Evolutionary conservation across 1,139 yeast species (phyloP), one percentile per base, ranked within the genome.

Genomic region (Geotrichum fermentans): DNA sequence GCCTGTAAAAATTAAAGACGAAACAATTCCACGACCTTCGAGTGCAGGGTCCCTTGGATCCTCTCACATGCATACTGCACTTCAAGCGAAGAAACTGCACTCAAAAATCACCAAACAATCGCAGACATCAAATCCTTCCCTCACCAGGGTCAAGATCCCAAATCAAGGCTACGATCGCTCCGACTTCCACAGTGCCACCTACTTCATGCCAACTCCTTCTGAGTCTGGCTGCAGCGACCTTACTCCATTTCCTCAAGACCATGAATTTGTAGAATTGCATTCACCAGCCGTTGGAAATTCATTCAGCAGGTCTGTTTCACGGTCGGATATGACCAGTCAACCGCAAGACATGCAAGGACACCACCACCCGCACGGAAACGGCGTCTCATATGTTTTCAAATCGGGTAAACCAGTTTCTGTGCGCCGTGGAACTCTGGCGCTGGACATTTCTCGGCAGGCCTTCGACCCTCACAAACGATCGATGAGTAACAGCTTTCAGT

Each of bases 141-240:
- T n/a, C 24, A 10, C 40, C 21, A 8, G 17, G 13, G n/a, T 11
- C 20, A 11, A 17, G 20, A 36, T 18, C 20, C n/a, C 40, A 36
- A 36, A 17, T n/a, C n/a, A n/a, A n/a, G n/a, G n/a, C n/a, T 24
- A 18, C 28, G 33, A 24, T 22, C 36, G 33, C 26, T 13, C 26
- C 36, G 43, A 45, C 10, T 26, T 16, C 17, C 39, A 14, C n/a
- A 30, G 49, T 14, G 35, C 44, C 13, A 35, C 49, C 1, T 43
- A 49, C 14, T 60, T 60, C 43, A 58, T 61, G 49, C 65, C 65
- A 5, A 62, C 65, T 2, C 65, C 65, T 1, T 58, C 63, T 13
- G 65, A 62, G 43, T 56, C 61, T 21, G 62, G 62, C 5, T 55
- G 59, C 20, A 56, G 60, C 33, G 60, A 58, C 30, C 37, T 47